Evolutionary conservation across 1,139 yeast species (phyloP), one percentile per base, ranked within the genome.

Genomic region (Meyerozyma sp.): DNA sequence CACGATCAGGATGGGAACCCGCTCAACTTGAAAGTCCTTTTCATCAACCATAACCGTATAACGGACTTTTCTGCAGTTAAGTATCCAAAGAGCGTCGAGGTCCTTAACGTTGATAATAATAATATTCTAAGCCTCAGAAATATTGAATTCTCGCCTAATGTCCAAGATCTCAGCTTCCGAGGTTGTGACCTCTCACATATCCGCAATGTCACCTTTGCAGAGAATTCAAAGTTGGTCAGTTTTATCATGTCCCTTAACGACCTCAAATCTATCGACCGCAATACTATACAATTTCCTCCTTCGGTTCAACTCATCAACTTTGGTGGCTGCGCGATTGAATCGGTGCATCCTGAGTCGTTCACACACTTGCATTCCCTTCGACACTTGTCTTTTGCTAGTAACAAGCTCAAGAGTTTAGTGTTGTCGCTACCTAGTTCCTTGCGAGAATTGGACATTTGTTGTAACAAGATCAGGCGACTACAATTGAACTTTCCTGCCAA

Each of bases 81-180:
- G 34, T 49, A 59, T 21, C 57, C 62, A n/a, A 23, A 40, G 2
- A 30, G 44, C 10, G 41, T 60, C 5, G 44, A 44, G 36, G 52
- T 57, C 6, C 41, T 62, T 27, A 60, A 56, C 46, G 45, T 61
- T 36, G 65, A 61, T 46, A 55, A 53, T 39, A 59, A 62, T 42
- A 25, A 41, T 14, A 39, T 61, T 13, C 32, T 42, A 11, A 35
- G 21, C 2, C 35, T 58, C 8, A 43, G 42, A 25, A 43, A 50
- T 39, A 25, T 51, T 5, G 42, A 40, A 6, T 52, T 57, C 40
- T 52, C 51, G 4, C 40, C 48, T 5, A 39, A 49, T 3, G 40
- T 61, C 20, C 41, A 40, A 30, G 63, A 59, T 37, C 46, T 62
- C 39, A 58, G 63, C 44, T 44, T 58, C 23, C 49, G 46, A 39